Evolutionary conservation across 179 eudicot genomes (phyloP), one percentile per base, ranked within the genome.

Genomic region (Sideroxylon spinosum): DNA sequence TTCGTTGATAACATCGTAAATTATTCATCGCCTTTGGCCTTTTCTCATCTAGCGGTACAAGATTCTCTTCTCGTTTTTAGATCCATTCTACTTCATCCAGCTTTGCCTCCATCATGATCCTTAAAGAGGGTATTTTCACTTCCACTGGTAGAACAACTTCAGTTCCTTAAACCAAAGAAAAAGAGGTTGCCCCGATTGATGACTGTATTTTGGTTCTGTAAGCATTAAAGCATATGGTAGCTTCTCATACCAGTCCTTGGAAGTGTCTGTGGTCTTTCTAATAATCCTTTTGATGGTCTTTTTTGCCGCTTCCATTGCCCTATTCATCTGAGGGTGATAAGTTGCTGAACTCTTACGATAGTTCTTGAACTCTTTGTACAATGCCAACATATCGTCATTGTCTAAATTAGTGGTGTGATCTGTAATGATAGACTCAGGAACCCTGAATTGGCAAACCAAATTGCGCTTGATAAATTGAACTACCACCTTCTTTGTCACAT

Each of bases 161-260:
- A 17, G 20, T 68, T 0, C 82, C 75, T 19, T 80, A 74, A 0
- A 70, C 69, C 13, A 78, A 22, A 10, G 78, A 76, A 25, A 48
- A 63, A 2, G 46, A 62, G 28, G 81, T 67, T 8, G 55, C 62
- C 4, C 73, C 32, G 0, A 49, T 80, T 0, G 75, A 56, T 0
- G 16, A 53, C 1, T 66, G 50, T 0, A 75, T 22, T 0, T 75
- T 22, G 0, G 48, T 80, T 0, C 52, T 22, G 8, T 80, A 75
- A 0, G 67, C 78, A 64, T 56, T 6, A 80, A 13, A 0, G 78
- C 75, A 55, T 75, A 74, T 0, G 67, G 66, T 0, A 74, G 17
- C 13, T 50, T 68, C 0, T 26, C 13, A 10, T 64, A 69, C 75
- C 70, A 74, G 44, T 80, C 78, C 13, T 28, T 25, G 10, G 32